phyloP scores from a whole-genome alignment of 306 rosid species.

The Biancaea sappan region DNA sequence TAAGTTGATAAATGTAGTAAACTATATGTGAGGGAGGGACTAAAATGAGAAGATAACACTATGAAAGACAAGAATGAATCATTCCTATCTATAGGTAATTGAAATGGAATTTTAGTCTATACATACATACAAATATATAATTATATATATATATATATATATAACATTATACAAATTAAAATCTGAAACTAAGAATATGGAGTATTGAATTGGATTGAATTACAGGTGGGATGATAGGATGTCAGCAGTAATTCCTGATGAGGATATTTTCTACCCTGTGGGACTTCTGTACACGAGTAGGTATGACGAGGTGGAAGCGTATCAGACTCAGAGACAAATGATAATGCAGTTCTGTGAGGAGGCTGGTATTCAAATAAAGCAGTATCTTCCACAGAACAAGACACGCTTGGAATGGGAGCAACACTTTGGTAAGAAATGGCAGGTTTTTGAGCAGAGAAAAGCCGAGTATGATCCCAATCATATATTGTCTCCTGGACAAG shows the following conservation, averaged over 20 bases:
- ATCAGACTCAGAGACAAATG: constrained; percentile 46
- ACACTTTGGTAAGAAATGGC: constrained; percentile 80
- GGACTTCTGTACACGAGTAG: constrained; percentile 48
- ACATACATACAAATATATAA: no score
- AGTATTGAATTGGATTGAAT: neutral
- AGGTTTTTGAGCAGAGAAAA: constrained; percentile 48
- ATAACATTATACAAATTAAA: no score
- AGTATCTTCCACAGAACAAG: constrained; percentile 63
- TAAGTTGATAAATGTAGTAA: no score
- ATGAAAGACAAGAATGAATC: no score
- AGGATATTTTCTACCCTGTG: constrained; percentile 61
- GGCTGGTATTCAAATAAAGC: constrained; percentile 49
- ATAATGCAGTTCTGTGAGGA: constrained; percentile 52
- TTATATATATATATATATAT: no score
- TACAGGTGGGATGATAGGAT: constrained; percentile 74
- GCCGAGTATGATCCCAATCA: constrained; percentile 61
- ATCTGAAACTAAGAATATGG: neutral
- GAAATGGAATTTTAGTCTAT: no score
- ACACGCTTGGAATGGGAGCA: constrained; percentile 50
- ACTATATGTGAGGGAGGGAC: no score
- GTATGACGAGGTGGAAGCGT: constrained; percentile 30
- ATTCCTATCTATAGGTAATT: no score
- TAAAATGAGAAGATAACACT: no score
- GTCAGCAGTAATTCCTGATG: constrained; percentile 73
- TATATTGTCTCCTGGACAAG: constrained; percentile 81